Evolutionary conservation across 2,329 filamentous ascomycete species (phyloP), one percentile per base, ranked within the genome.

Genomic region (Exophiala sp.): DNA sequence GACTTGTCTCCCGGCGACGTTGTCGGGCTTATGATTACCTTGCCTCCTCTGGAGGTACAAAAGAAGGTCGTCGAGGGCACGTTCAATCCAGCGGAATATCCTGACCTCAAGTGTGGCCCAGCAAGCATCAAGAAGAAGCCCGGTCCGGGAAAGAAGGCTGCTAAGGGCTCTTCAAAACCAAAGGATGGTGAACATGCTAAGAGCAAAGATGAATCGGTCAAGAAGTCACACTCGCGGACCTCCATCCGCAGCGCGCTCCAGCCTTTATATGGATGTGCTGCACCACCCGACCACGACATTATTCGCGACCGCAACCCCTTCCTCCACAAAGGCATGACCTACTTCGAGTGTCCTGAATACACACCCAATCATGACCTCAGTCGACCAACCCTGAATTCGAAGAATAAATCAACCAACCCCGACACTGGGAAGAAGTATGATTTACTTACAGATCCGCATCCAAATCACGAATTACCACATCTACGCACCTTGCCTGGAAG

Each of bases 271-370:
- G 52, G 51, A n/a, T 47, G 40, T 21, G 20, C 54, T 10, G 14
- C 45, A 5, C 62, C 62, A 10, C 54, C 62, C 3, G 60, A 62
- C 33, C 50, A 55, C 49, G 94, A 97, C 69, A 88, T 97, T 58
- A 89, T 99, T 55, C 89, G 95, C 58, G 95, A 99, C 70, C 88
- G 94, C 45, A 90, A 96, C 41, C 91, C 94, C 1, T 95, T 97
- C 62, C 85, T 91, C 8, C 95, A 95, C 76, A 96, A 96, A 71
- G 62, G 62, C 16, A 56, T 61, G 57, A 59, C 58, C 9, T 65
- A 65, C 52, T 95, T 95, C 66, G 91, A 95, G 72, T 87, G 89
- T 67, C 88, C 91, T 60, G 91, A 95, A 67, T 95, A 95, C 69
- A 88, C 92, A 63, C 79, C 89, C 0, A 87, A 87, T 9, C 95